Evolutionary conservation across 768 basidiomycete genomes (phyloP), one percentile per base, ranked within the genome.

Genomic region (Naganishia onofrii): DNA sequence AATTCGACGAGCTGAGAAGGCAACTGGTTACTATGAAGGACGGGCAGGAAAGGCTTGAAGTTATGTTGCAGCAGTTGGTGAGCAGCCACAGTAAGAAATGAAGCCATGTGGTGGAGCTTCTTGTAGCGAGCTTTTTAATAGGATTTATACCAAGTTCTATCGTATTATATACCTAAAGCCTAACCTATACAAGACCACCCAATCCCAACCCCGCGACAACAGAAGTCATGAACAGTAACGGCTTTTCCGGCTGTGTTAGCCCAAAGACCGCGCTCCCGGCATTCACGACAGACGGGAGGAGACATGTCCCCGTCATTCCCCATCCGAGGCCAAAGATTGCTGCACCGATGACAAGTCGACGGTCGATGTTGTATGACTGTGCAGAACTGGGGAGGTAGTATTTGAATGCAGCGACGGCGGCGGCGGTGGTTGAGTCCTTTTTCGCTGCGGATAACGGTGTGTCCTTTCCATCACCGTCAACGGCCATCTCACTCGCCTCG

Each of bases 221-320:
- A 7, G 60, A 42, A 29, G 23, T 26, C 60, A 63, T 44, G 19
- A 63, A 63, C 38, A 29, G 36, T 34, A 23, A 26, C 21, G 60
- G 36, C 23, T 34, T 12, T 8, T 10, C 36, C 9, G 60, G 38
- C 23, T 26, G 21, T 29, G 38, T 44, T 42, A 63, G 29, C 26
- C 60, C 60, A 46, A 63, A 63, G 17, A 63, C 2, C 2, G 60
- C 60, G 38, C 42, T 63, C 1, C 60, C 60, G 32, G 60, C 60
- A 29, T 44, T 44, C 9, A 63, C 60, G 23, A 63, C 60, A 4
- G 60, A 63, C 8, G 60, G 60, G 19, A 63, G 42, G 26, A 63
- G 81, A 67, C 82, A 83, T 2, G 81, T 72, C 0, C 82, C 81
- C 0, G 55, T 60, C n/a, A 80, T 54, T 3, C 81, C 82, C 82